Evolutionary conservation across 1,284 basidiomycete genomes (phyloP).

Genomic region (Boletus sp.): DNA sequence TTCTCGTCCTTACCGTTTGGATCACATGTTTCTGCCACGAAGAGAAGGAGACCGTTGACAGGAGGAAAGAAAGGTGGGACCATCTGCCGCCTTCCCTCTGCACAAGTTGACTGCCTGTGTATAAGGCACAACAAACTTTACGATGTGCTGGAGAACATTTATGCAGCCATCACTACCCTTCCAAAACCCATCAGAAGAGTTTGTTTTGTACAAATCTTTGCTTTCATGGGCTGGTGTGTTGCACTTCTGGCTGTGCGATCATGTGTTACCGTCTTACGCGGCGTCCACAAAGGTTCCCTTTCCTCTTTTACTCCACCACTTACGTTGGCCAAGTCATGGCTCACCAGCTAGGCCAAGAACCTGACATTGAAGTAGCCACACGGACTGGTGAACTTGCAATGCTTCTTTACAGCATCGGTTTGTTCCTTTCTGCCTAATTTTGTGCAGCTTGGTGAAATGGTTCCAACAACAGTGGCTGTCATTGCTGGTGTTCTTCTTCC

Average conservation of each 20-base stretch:
- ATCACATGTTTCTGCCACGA: conserved; percentile 82
- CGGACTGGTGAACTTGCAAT: conserved; percentile 86
- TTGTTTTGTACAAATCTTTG: conserved; percentile 87
- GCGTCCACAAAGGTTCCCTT: conserved; percentile 71
- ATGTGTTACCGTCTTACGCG: conserved; percentile 1
- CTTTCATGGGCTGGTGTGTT: conserved; percentile 85
- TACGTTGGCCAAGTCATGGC: conserved; percentile 92
- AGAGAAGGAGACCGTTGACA: conserved; percentile 60
- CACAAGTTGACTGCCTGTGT: conserved; percentile 9
- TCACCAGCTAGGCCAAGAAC: conserved; percentile 64
- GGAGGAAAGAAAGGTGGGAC: conserved; percentile 42
- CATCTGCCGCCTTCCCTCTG: neutral
- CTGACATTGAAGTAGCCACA: conserved; percentile 78
- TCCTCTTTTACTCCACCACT: conserved; percentile 91
- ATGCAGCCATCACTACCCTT: conserved; percentile 65
- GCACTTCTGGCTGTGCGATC: conserved; percentile 1
- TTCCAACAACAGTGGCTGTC: conserved; percentile 66
- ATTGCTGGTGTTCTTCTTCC: conserved; percentile 81
- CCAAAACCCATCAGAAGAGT: conserved; percentile 83
- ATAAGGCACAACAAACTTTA: conserved; percentile 42
- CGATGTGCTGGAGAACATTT: conserved; percentile 75
- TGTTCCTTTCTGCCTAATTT: conserved; percentile 19
- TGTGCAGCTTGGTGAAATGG: conserved; percentile 4
- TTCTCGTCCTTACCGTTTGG: conserved; percentile 79
- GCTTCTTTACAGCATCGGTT: conserved; percentile 85